Evolutionary conservation across 1,284 basidiomycete species (phyloP), one percentile per base, ranked within the genome.

Genomic region (Apiotrichum mycotoxinovorans): DNA sequence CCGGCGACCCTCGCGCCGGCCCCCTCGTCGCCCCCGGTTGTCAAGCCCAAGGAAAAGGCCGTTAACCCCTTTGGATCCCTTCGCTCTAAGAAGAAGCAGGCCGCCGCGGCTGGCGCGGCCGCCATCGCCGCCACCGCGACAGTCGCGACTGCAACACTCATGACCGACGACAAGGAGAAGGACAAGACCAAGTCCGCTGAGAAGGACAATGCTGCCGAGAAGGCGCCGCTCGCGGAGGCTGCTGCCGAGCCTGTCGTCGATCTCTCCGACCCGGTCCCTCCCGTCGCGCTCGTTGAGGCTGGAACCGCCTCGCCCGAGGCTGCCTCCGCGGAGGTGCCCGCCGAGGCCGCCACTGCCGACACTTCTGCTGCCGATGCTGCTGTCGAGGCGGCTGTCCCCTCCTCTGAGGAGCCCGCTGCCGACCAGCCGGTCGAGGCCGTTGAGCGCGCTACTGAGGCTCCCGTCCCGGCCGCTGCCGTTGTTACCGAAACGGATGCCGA

Each of bases 51-150:
- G 44, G 44, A 46, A 25, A 46, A 46, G 46, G n/a, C n/a, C 20
- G 46, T 37, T 3, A 48, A 48, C 46, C 46, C 46, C 33, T 48
- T 48, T 34, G 46, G 46, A 3, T 48, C 46, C 33, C 33, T 48
- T 14, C 46, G 46, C 22, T 22, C 17, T 11, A 51, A 51, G 49
- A 40, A 51, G 48, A 49, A 49, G 48, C 11, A 20, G 35, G 35
- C 48, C 9, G 48, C 48, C 2, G 33, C 48, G 8, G 48, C 48
- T 17, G 48, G 48, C 18, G 48, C 48, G 4, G 46, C 46, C 3
- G 46, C 46, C 5, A 25, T 37, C 25, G 46, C 46, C 15, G 46
- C 46, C 4, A 48, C 46, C 11, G 46, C 46, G 10, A 37, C 46
- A 17, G 46, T 48, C n/a, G 46, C 46, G 20, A 25, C 33, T 15